These are phyloP conservation scores for Papiliotrema nemorosa DNA, from an alignment of 1,284 basidiomycete species.

Conservation along the genomic window DNA sequence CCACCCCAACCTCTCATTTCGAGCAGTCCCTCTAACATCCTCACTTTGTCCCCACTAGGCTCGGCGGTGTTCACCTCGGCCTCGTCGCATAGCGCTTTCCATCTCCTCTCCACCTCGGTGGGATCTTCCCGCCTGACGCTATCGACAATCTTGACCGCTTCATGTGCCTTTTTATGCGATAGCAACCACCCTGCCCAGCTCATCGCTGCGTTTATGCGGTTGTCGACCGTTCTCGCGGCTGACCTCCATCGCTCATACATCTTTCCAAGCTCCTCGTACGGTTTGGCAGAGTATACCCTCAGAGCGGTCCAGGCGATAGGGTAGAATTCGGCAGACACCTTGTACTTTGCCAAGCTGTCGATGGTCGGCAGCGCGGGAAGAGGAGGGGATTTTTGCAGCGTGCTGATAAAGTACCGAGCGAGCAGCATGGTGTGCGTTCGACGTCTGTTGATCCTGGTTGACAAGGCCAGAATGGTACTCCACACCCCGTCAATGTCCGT, in stretches of 20 bases:
- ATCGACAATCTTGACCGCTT: conserved; percentile 27
- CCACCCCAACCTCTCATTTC: conserved; percentile 1
- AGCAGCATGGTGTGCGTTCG: conserved; percentile 1
- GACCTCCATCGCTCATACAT: conserved; percentile 32
- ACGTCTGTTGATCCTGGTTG: background rate
- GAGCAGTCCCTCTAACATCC: background rate
- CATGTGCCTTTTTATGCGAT: conserved; percentile 16
- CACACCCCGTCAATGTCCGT: background rate
- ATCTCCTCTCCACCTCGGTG: conserved; percentile 16
- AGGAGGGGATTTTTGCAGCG: background rate
- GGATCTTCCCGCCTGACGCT: conserved; percentile 26
- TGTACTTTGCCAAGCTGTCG: conserved; percentile 12
- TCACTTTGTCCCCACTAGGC: background rate
- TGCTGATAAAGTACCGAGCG: conserved; percentile 2
- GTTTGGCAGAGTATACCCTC: conserved; percentile 4
- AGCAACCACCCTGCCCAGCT: conserved; percentile 26
- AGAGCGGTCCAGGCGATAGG: conserved; percentile 20
- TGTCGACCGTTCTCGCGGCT: conserved; percentile 10
- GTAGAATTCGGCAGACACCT: conserved; percentile 22
- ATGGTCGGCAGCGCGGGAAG: background rate
- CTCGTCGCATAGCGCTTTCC: conserved; percentile 23
- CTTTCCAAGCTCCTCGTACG: conserved; percentile 9
- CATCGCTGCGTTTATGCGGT: conserved; percentile 25
- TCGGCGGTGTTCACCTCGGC: conserved; percentile 9
- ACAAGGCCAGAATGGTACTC: conserved; percentile 1